Conservation (phyloP, 345 rosid species). For the Gossypium turneri region DNA sequence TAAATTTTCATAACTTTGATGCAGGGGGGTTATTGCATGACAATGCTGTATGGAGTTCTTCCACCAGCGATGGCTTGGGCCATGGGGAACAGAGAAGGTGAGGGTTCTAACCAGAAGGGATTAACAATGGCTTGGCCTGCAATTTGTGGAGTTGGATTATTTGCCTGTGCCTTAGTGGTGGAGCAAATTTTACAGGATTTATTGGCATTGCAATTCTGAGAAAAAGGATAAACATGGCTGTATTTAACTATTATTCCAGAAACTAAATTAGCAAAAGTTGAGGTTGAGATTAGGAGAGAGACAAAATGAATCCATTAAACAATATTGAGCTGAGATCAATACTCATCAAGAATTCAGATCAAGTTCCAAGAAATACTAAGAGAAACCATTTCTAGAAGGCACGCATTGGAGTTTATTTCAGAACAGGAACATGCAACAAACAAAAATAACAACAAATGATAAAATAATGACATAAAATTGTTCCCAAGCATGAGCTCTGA, state of each 20-base stretch:
- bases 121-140: constrained; percentile 34
- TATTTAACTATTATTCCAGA: too few relatives aligned
- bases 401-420: not conserved
- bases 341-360: not conserved
- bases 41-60: constrained; percentile 57
- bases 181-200: constrained; percentile 45
- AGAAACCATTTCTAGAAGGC: not conserved
- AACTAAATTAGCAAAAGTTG: too few relatives aligned
- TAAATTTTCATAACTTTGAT: not conserved
- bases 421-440: not conserved
- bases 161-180: constrained; percentile 42
- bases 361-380: not conserved
- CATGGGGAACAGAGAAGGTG: constrained; percentile 22
- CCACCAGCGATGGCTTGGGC: constrained; percentile 78
- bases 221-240: not conserved
- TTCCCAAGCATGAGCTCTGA: not conserved
- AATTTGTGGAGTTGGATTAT: constrained; percentile 40
- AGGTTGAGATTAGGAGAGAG: too few relatives aligned
- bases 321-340: not conserved
- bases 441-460: not conserved
- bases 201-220: constrained; percentile 21
- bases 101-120: constrained; percentile 13
- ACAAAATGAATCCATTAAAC: not conserved
- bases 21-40: constrained; percentile 74
- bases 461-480: not conserved